phyloP scores from a whole-genome alignment of 2,329 filamentous ascomycete genomes.

The Fusarium haematococcum region DNA sequence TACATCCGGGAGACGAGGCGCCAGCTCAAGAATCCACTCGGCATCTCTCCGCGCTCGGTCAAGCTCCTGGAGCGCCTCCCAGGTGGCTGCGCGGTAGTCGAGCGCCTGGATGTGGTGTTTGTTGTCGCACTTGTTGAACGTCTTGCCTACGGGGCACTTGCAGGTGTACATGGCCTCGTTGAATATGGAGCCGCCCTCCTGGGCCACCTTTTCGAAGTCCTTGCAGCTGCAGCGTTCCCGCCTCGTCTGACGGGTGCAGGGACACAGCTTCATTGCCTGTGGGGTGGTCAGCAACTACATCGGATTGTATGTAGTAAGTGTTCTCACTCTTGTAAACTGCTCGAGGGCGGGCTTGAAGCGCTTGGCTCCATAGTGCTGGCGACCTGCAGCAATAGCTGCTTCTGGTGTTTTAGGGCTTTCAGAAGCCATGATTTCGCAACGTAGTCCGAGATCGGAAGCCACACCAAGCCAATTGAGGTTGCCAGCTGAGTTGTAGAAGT shows the following conservation, averaged over 20 bases:
- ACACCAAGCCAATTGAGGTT: not conserved
- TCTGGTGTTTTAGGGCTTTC: constrained; percentile 37
- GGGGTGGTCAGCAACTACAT: constrained; percentile 2
- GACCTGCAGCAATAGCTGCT: constrained; percentile 48
- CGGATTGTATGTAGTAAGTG: not conserved
- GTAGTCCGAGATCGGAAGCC: not conserved
- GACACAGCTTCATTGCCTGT: constrained; percentile 53
- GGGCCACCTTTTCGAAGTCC: constrained; percentile 51
- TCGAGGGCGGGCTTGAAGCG: constrained; percentile 52
- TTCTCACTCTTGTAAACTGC: constrained; percentile 51
- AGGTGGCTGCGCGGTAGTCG: constrained; percentile 56
- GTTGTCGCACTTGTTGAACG: constrained; percentile 55
- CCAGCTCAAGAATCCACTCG: constrained; percentile 57
- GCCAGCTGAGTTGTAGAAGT: not conserved
- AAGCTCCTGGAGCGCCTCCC: constrained; percentile 53
- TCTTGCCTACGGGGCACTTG: constrained; percentile 50
- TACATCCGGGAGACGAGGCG: constrained; percentile 55
- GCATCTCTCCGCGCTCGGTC: constrained; percentile 54
- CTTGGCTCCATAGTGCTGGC: constrained; percentile 48
- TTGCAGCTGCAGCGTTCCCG: constrained; percentile 55
- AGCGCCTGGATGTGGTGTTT: constrained; percentile 54
- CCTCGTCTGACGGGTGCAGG: constrained; percentile 49
- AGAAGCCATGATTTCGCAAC: constrained; percentile 24
- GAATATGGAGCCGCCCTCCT: constrained; percentile 52
- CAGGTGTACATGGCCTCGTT: constrained; percentile 57